Conservation (phyloP, 257 asterid genomes). For the Solanum ossicruentum region DNA sequence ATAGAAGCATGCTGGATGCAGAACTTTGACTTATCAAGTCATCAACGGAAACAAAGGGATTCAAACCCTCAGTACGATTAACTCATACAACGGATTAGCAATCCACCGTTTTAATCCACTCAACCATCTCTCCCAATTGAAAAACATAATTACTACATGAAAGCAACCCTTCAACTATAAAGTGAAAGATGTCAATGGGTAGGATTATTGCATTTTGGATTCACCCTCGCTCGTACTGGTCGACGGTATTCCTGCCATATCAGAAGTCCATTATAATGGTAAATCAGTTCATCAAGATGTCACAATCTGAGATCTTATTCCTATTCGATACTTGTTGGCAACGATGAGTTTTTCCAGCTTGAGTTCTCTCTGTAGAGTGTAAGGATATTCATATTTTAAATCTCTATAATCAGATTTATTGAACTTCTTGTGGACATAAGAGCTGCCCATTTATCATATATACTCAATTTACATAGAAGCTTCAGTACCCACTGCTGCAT, state of each 20-base stretch:
- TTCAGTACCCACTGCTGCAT: neutral
- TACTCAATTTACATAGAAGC: neutral
- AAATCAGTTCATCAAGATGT: neutral
- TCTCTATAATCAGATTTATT: neutral
- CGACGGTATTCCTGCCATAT: neutral
- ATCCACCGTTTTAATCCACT: neutral
- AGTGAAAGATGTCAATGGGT: neutral
- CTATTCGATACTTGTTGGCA: neutral
- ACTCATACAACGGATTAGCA: neutral
- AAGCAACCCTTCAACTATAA: neutral
- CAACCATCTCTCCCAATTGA: neutral
- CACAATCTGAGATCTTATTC: neutral
- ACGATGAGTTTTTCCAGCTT: neutral
- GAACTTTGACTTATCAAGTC: neutral
- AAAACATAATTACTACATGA: neutral
- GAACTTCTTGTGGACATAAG: neutral
- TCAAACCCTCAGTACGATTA: neutral
- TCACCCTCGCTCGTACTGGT: neutral
- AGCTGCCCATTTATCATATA: neutral
- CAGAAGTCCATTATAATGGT: neutral
- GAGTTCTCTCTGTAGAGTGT: neutral
- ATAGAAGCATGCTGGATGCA: neutral
- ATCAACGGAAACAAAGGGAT: neutral
- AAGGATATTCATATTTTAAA: neutral
- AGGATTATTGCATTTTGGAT: neutral